Evolutionary conservation across 2,329 filamentous ascomycete species (phyloP).

Genomic region (Xylariaceae sp.): DNA sequence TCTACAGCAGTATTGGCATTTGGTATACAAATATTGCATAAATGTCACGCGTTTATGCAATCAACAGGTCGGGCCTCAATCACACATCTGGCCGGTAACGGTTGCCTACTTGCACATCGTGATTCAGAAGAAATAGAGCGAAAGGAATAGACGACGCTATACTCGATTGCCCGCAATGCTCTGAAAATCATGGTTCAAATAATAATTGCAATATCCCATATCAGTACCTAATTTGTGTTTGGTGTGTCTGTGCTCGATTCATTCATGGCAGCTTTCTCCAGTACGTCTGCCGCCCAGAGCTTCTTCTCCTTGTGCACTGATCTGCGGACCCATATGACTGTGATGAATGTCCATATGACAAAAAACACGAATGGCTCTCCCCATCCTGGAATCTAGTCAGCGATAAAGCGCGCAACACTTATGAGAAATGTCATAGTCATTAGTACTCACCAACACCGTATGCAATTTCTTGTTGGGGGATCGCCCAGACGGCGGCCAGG

Average conservation of each 20-base stretch:
- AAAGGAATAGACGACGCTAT: too few species aligned
- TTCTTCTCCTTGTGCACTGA: slow-evolving; percentile 22
- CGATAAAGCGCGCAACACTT: slow-evolving; percentile 2
- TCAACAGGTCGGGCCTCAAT: too few species aligned
- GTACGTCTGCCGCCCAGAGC: slow-evolving; percentile 14
- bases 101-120: too few species aligned
- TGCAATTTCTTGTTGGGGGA: slow-evolving; percentile 38
- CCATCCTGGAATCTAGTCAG: slow-evolving; percentile 19
- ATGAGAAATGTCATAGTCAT: not conserved
- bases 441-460: slow-evolving; percentile 36
- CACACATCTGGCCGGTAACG: too few species aligned
- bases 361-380: slow-evolving; percentile 25
- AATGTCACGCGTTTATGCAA: too few species aligned
- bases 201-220: not conserved
- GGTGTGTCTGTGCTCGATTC: slow-evolving; percentile 9
- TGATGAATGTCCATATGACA: slow-evolving; percentile 24
- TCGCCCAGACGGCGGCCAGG: slow-evolving; percentile 44
- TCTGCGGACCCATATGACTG: slow-evolving; percentile 23
- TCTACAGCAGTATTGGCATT: too few species aligned
- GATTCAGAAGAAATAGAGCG: too few species aligned
- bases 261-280: slow-evolving; percentile 8
- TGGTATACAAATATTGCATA: too few species aligned
- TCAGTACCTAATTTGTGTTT: slow-evolving; percentile 8
- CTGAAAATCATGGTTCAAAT: too few species aligned
- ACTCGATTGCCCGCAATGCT: too few species aligned